These are phyloP conservation scores for Triadica sebifera DNA, from an alignment of 345 rosid species.

Conservation along the genomic window DNA sequence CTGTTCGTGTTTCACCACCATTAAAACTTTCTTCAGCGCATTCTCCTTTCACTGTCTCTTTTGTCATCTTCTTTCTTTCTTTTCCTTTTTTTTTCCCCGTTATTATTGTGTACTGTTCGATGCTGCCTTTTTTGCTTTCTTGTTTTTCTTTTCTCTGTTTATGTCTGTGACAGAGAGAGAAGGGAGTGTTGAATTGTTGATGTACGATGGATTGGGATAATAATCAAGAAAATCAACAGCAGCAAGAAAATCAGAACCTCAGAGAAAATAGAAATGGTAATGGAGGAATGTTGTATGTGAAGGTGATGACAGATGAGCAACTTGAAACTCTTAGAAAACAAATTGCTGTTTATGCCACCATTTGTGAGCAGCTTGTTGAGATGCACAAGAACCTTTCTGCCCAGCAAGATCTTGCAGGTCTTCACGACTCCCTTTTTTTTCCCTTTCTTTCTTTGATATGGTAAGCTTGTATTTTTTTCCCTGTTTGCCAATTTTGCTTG, in stretches of 20 bases:
- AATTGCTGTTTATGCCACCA: constrained; percentile 88
- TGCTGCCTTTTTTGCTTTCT: constrained; percentile 10
- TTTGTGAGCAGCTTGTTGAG: constrained; percentile 93
- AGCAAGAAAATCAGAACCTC: not conserved
- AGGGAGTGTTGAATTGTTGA: not conserved
- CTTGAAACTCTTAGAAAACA: constrained; percentile 85
- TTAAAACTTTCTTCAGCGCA: too few relatives aligned
- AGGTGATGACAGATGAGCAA: constrained; percentile 99
- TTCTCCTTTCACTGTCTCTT: too few relatives aligned
- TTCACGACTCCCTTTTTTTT: too few relatives aligned
- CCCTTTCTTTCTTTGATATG: too few relatives aligned
- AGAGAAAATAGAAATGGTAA: constrained; percentile 1
- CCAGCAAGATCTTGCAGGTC: constrained; percentile 93
- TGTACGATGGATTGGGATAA: constrained; percentile 27
- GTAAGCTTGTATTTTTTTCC: too few relatives aligned
- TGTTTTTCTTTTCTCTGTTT: not conserved
- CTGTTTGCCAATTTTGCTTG: too few relatives aligned
- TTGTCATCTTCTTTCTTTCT: not conserved
- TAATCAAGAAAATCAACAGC: constrained; percentile 1
- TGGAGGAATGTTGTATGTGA: constrained; percentile 31
- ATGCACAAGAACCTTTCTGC: constrained; percentile 89
- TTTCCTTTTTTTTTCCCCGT: too few relatives aligned
- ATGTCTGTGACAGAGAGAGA: not conserved
- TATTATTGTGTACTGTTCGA: not conserved
- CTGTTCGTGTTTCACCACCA: too few relatives aligned